These are phyloP conservation scores for Pseudogymnoascus sp. DNA, from an alignment of 2,329 filamentous ascomycete genomes.

Conservation along the genomic window DNA sequence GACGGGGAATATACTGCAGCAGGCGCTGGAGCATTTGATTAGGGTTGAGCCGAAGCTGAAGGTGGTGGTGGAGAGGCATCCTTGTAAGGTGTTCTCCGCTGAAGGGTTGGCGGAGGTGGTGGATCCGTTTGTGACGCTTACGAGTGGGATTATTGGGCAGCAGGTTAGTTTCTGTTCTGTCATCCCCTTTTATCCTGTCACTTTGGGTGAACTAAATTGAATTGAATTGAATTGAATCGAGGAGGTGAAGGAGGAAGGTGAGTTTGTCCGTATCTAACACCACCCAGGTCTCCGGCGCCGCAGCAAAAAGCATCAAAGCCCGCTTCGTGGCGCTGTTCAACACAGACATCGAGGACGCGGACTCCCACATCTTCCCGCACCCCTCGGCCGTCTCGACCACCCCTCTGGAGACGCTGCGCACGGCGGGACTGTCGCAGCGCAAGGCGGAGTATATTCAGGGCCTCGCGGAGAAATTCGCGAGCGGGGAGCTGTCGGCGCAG, in stretches of 20 bases:
- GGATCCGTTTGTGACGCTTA: slow-evolving; percentile 78
- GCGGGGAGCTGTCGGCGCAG: slow-evolving; percentile 63
- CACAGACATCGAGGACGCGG: slow-evolving; percentile 26
- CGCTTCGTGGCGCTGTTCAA: slow-evolving; percentile 73
- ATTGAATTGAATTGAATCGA: no score
- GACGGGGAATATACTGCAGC: slow-evolving; percentile 63
- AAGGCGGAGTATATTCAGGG: slow-evolving; percentile 94
- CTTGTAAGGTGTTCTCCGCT: slow-evolving; percentile 71
- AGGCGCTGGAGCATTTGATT: slow-evolving; percentile 68
- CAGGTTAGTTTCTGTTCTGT: slow-evolving; percentile 44
- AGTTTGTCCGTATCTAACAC: slow-evolving; percentile 20
- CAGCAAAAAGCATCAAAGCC: slow-evolving; percentile 78
- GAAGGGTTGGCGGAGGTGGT: slow-evolving; percentile 75
- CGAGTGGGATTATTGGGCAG: slow-evolving; percentile 86
- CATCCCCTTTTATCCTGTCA: no score
- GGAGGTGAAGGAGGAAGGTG: neutral
- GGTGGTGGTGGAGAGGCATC: slow-evolving; percentile 62
- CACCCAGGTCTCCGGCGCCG: slow-evolving; percentile 68
- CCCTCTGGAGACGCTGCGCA: slow-evolving; percentile 60
- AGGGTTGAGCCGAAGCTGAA: slow-evolving; percentile 63
- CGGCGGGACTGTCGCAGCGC: slow-evolving; percentile 81
- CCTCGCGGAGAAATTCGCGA: slow-evolving; percentile 70
- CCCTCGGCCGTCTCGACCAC: slow-evolving; percentile 62
- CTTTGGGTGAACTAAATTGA: no score
- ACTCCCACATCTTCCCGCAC: slow-evolving; percentile 52